These are phyloP conservation scores for Apiospora marii DNA, from an alignment of 2,329 filamentous ascomycete species.

Conservation along the genomic window DNA sequence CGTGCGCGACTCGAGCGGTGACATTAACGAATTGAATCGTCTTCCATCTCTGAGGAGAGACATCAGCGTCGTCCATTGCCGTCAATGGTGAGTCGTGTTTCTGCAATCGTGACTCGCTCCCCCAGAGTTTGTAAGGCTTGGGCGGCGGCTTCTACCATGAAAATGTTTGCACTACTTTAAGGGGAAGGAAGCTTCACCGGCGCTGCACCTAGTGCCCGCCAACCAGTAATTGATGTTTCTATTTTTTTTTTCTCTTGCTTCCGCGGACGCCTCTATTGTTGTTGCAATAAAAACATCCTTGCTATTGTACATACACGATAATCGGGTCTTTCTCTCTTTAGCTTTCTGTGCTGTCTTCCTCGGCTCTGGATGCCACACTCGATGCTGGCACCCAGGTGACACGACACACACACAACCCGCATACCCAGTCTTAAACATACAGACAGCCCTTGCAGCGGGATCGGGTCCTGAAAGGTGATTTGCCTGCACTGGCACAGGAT, in stretches of 20 bases:
- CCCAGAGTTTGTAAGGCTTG: not conserved
- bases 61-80: not conserved
- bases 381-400: not conserved
- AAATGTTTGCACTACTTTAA: not conserved
- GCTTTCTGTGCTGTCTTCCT: not conserved
- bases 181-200: not conserved
- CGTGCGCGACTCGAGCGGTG: not conserved
- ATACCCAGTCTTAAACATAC: not conserved
- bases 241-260: not conserved
- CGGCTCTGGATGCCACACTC: not conserved
- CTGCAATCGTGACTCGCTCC: not conserved
- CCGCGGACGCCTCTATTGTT: not conserved
- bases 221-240: not conserved
- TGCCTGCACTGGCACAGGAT: not conserved
- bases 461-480: not conserved
- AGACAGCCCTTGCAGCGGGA: not conserved
- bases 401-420: not conserved
- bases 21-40: not conserved
- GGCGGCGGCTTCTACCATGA: not conserved
- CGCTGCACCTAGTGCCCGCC: not conserved
- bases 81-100: not conserved
- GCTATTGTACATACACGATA: not conserved
- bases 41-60: not conserved
- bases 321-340: not conserved
- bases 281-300: not conserved